These are phyloP conservation scores for Melanopsichium pennsylvanicum DNA, from an alignment of 1,284 basidiomycete genomes.

Conservation along the genomic window DNA sequence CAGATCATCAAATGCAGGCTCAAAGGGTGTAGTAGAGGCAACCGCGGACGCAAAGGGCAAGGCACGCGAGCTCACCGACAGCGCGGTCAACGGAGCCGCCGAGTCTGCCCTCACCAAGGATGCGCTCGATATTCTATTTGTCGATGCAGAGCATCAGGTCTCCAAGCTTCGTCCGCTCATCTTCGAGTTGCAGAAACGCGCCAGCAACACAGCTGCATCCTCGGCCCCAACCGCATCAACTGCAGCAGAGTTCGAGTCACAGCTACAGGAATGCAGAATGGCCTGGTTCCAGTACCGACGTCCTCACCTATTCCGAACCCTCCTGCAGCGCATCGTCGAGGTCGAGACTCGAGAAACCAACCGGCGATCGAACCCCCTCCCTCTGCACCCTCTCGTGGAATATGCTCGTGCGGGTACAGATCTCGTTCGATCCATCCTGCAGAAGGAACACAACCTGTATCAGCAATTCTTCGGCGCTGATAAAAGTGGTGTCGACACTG, in stretches of 20 bases:
- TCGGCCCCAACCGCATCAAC: conserved; percentile 16
- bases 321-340: conserved; percentile 26
- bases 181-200: conserved; percentile 38
- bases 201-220: conserved; percentile 2
- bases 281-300: conserved; percentile 49
- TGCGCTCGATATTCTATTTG: conserved; percentile 4
- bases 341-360: conserved; percentile 14
- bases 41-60: conserved; percentile 17
- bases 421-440: conserved; percentile 12
- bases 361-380: background rate
- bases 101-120: conserved; percentile 1
- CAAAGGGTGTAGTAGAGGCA: background rate
- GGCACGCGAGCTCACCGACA: conserved; percentile 10
- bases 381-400: conserved; percentile 1
- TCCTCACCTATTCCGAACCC: conserved; percentile 28
- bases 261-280: conserved; percentile 44
- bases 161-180: conserved; percentile 42
- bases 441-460: conserved; percentile 20
- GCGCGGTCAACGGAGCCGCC: background rate
- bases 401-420: conserved; percentile 3
- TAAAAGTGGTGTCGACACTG: background rate
- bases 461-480: conserved; percentile 23
- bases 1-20: too few species aligned
- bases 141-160: conserved; percentile 11
- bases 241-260: conserved; percentile 44